These are phyloP conservation scores for Hygrophorus pudorinus DNA, from an alignment of 768 basidiomycete genomes.

Conservation along the genomic window DNA sequence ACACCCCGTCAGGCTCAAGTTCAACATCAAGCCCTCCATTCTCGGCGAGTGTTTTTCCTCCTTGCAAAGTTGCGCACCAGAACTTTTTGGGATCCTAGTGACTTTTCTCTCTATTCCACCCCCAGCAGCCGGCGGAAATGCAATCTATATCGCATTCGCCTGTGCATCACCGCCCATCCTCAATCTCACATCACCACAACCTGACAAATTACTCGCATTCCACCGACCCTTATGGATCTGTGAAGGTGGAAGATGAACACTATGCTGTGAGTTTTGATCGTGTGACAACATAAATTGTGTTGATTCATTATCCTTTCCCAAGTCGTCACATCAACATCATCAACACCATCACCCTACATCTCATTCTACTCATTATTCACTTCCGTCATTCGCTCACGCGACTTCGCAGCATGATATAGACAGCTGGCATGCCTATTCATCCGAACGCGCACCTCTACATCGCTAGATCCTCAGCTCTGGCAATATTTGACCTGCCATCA, in stretches of 20 bases:
- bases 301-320: slow-evolving; percentile 3
- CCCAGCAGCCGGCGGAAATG: slow-evolving; percentile 59
- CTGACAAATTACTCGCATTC: slow-evolving; percentile 34
- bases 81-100: slow-evolving; percentile 47
- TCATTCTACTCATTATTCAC: slow-evolving; percentile 31
- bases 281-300: slow-evolving; percentile 3
- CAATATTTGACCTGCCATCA: not conserved
- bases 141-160: slow-evolving; percentile 46
- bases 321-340: slow-evolving; percentile 11
- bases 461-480: slow-evolving; percentile 28
- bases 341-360: slow-evolving; percentile 26
- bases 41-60: slow-evolving; percentile 64
- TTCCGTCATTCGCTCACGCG: slow-evolving; percentile 39
- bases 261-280: slow-evolving; percentile 33
- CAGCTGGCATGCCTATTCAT: slow-evolving; percentile 56
- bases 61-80: slow-evolving; percentile 17
- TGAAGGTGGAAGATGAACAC: slow-evolving; percentile 63
- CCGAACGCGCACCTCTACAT: slow-evolving; percentile 53
- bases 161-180: slow-evolving; percentile 35
- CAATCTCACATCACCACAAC: slow-evolving; percentile 27
- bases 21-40: slow-evolving; percentile 72
- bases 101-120: slow-evolving; percentile 30
- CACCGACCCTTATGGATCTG: slow-evolving; percentile 35
- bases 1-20: slow-evolving; percentile 64
- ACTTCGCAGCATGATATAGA: slow-evolving; percentile 38